Evolutionary conservation across 768 basidiomycete genomes (phyloP), one percentile per base, ranked within the genome.

Genomic region (Boletus pseudopeckii): DNA sequence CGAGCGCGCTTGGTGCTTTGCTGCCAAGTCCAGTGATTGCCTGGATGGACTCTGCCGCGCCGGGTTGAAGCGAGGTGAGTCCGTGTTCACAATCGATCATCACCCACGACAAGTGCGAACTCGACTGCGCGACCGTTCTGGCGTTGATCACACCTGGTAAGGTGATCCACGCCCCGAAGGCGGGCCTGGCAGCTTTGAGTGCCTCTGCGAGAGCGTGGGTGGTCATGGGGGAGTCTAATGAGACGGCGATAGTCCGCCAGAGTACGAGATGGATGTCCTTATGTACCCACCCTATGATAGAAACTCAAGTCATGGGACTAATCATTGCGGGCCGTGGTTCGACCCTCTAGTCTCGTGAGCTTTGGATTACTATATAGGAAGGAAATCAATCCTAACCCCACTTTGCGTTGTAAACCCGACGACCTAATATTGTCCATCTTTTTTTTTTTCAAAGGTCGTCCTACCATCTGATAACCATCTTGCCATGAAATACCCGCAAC

Each of bases 11-110:
- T 0, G 82, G 81, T 2, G 77, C 77, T 30, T 61, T 58, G 2
- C 63, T 61, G 3, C 73, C 71, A 1, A 81, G 69, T 9, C 76
- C 76, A 2, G 80, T 71, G 37, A 87, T 80, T 1, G 81, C 82
- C 45, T 77, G 71, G 40, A 83, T 71, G 44, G 73, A 76, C 61
- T 86, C 84, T 1, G 80, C 77, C 2, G 79, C 81, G 5, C 79
- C 80, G 0, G 82, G 81, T 14, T 78, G 74, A 39, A 85, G 66
- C 4, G 82, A 72, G 0, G 80, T 74, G 33, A 84, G 69, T 1
- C 86, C 85, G 61, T 86, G 86, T 66, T 88, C 86, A 63, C 84
- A 84, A 64, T 88, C 85, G 58, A 89, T 71, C 43, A 78, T 65
- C 26, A 89, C 72, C 84, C 85, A 87, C 0, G 83, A 81, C 10